Base-by-base conservation (phyloP, 2,329 filamentous ascomycete genomes). In the Colletotrichum tanaceti region DNA sequence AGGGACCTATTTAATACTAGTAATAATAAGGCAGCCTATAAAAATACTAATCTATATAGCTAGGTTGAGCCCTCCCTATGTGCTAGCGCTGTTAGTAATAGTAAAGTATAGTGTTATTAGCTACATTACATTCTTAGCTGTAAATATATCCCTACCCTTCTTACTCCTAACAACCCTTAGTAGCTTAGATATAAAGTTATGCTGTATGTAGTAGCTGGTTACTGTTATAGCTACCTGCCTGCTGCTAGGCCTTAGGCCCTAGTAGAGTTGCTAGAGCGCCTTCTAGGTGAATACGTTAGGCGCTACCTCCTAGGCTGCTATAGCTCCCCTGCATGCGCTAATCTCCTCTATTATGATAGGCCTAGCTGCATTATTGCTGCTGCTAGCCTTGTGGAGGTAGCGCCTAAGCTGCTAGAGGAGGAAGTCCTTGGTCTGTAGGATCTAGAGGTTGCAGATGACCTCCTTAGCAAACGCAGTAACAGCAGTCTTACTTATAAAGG, bases 381-480 rank as follows among this genome's bases (percentile, higher is more conserved):
- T 22, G 18, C 49, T 35, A 1, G 28, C 35, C 43, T 53, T 18
- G 18, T 44, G 24, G 1, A 63, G 50, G 10, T 32, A 18, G 18
- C 62, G 54, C 43, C 24, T 52, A 11, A 70, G 46, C 55, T 71
- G 53, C 14, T 53, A 41, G 32, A 24, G 2, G 5, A 71, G 39
- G 44, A 71, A 70, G 7, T 50, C 47, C 11, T 44, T 54, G 3
- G 53, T 71, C 52, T 71, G 7, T 5, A 39, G 67, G 7, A 71
- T 32, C 64, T 49, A 71, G 1, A 71, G 44, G 14, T 66, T 50
- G 14, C 38, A n/a, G 41, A 71, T 22, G n/a, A 71, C 47, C 58
- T 64, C 24, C 9, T 52, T 6, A 1, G 64, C 6, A 35, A 70
- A 65, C 38, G 49, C 20, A 0, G 32, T 14, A 2, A 57, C n/a